A percentile compares a stretch with the other conserved stretches of the same genome.
phyloP scores from a whole-genome alignment of 2,329 filamentous ascomycete genomes.

The Spiromastix sp. region DNA sequence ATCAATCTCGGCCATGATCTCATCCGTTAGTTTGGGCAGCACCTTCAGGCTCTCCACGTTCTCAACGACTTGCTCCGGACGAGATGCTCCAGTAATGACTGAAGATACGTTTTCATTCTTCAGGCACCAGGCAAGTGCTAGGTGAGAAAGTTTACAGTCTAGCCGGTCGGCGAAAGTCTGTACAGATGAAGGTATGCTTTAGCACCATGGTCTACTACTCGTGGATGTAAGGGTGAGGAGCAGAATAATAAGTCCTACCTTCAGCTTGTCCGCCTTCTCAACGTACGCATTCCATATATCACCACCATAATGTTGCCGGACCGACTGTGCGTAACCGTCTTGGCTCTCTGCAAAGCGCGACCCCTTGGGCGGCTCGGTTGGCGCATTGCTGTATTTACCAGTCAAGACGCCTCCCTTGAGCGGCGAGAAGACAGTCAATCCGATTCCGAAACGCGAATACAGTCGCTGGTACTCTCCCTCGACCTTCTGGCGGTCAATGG shows the following conservation, averaged over 20 bases:
- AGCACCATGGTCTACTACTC: neutral
- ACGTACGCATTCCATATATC: constrained; percentile 37
- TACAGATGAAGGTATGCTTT: too few species aligned
- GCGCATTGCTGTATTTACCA: constrained; percentile 57
- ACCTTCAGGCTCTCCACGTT: constrained; percentile 37
- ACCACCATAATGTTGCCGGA: constrained; percentile 32
- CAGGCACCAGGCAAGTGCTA: constrained; percentile 50
- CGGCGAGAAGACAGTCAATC: constrained; percentile 55
- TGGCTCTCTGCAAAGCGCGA: constrained; percentile 49
- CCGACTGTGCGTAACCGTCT: constrained; percentile 44
- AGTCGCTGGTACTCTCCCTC: constrained; percentile 52
- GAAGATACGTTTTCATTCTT: constrained; percentile 47
- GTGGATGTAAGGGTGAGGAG: neutral
- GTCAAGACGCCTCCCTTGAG: constrained; percentile 52
- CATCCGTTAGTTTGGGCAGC: constrained; percentile 32
- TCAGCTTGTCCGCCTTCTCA: constrained; percentile 45
- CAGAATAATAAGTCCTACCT: constrained; percentile 11
- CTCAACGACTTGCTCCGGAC: constrained; percentile 34
- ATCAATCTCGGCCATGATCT: constrained; percentile 39
- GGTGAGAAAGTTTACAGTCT: constrained; percentile 47
- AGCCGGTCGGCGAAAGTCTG: constrained; percentile 55
- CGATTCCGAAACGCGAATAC: constrained; percentile 50
- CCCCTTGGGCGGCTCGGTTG: constrained; percentile 39
- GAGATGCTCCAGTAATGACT: constrained; percentile 33
- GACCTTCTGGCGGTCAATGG: constrained; percentile 51